Percentiles rank a stretch among this genome's conserved stretches.
Conservation (phyloP, 495 filamentous ascomycete genomes). For the Annulohypoxylon nitens region DNA sequence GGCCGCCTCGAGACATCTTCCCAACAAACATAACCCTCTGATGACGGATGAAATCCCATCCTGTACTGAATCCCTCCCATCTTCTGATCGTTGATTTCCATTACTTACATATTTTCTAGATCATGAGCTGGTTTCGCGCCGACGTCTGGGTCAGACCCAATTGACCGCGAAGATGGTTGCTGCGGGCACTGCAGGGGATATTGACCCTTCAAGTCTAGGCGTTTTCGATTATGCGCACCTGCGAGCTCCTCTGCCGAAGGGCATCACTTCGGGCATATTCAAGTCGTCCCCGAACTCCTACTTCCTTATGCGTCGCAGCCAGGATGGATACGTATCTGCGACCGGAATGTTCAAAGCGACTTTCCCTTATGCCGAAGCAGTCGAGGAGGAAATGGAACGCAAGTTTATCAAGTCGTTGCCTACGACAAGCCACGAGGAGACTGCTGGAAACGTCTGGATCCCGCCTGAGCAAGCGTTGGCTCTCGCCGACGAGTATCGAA, state of each 20-base stretch:
- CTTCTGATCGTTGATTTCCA: not conserved
- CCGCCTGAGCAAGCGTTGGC: constrained; percentile 83
- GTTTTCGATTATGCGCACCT: constrained; percentile 97
- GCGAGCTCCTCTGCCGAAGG: constrained; percentile 88
- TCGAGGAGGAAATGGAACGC: constrained; percentile 89
- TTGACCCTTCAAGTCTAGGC: constrained; percentile 78
- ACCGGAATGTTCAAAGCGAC: constrained; percentile 99
- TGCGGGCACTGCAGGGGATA: constrained; percentile 73
- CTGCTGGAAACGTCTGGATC: constrained; percentile 97
- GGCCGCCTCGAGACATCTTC: constrained; percentile 72
- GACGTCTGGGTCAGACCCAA: constrained; percentile 92
- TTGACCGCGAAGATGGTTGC: constrained; percentile 80
- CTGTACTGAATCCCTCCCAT: constrained; percentile 54
- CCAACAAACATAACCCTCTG: constrained; percentile 79
- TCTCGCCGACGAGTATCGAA: constrained; percentile 83
- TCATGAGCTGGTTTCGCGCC: constrained; percentile 83
- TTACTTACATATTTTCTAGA: constrained; percentile 68
- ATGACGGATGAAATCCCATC: constrained; percentile 79
- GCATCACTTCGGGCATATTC: constrained; percentile 93
- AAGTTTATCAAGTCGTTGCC: constrained; percentile 84
- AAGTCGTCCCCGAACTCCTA: constrained; percentile 87
- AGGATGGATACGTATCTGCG: constrained; percentile 93
- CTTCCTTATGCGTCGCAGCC: constrained; percentile 96
- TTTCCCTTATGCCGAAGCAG: constrained; percentile 88
- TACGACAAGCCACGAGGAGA: constrained; percentile 87